phyloP scores from a whole-genome alignment of 805 yeast genomes.

The Yamadazyma ubonensis region DNA sequence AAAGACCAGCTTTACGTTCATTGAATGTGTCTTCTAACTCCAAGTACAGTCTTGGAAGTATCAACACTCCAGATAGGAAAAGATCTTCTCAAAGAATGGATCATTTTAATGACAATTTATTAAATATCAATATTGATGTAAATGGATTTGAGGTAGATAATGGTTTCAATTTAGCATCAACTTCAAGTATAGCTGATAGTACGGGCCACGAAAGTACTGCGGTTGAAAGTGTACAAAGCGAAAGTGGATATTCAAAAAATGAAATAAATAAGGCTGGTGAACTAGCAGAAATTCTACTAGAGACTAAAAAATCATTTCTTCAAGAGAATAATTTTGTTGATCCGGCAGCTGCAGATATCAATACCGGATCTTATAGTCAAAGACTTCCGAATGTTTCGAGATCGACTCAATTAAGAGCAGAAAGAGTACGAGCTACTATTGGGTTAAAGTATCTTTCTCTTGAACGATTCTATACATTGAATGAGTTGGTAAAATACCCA shows the following conservation, averaged over 20 bases:
- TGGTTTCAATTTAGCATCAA: slow-evolving; percentile 3
- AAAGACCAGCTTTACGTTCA: not conserved
- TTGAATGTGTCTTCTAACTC: not conserved
- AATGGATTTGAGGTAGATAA: slow-evolving; percentile 13
- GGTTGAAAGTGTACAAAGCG: not conserved
- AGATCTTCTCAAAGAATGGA: not conserved
- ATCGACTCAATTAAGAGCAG: slow-evolving; percentile 46
- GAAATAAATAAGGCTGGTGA: slow-evolving; percentile 20
- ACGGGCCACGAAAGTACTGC: too few relatives aligned
- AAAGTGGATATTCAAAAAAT: not conserved
- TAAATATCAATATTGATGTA: slow-evolving; percentile 6
- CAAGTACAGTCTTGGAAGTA: not conserved
- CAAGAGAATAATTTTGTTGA: slow-evolving; percentile 43
- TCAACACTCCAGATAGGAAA: not conserved
- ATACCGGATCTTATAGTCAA: not conserved
- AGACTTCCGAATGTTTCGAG: slow-evolving; percentile 25
- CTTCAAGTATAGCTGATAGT: not conserved
- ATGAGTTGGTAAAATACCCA: slow-evolving; percentile 28
- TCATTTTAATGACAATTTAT: slow-evolving; percentile 4
- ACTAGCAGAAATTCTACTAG: slow-evolving; percentile 39
- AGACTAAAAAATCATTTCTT: slow-evolving; percentile 42
- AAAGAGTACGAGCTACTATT: slow-evolving; percentile 46
- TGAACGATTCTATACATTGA: slow-evolving; percentile 32
- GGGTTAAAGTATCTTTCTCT: slow-evolving; percentile 50
- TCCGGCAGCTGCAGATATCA: slow-evolving; percentile 14